phyloP scores from a whole-genome alignment of 305 asterid genomes.

The Caryopteris hybrid region DNA sequence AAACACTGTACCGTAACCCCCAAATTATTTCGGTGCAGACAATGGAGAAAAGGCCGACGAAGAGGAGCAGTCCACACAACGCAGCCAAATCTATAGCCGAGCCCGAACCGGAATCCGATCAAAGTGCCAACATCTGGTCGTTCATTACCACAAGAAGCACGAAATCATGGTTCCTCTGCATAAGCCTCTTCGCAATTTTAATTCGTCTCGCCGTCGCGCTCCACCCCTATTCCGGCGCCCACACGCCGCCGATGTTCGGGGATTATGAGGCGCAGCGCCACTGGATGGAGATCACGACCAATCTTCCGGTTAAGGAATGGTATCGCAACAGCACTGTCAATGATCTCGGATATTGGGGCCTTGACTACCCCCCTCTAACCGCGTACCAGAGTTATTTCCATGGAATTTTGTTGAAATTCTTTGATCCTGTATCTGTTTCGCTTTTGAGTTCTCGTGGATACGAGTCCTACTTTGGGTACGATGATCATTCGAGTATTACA shows the following conservation, averaged over 20 bases:
- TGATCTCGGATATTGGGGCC: constrained; percentile 89
- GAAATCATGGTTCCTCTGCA: constrained; percentile 50
- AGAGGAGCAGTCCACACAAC: constrained; percentile 24
- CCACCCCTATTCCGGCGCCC: constrained; percentile 91
- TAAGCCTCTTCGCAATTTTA: constrained; percentile 68
- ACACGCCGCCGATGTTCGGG: constrained; percentile 78
- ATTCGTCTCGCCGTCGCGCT: constrained; percentile 70
- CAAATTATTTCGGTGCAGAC: constrained; percentile 8
- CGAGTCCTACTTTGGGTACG: constrained; percentile 87
- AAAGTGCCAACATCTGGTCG: constrained; percentile 37
- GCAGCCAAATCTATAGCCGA: constrained; percentile 15
- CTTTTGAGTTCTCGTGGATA: constrained; percentile 69
- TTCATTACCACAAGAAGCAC: constrained; percentile 49
- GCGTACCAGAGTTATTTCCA: constrained; percentile 90
- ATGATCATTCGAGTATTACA: background rate
- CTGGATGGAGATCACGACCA: constrained; percentile 95
- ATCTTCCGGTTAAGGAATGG: constrained; percentile 80
- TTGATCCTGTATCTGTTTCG: constrained; percentile 69
- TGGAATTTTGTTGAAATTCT: constrained; percentile 47
- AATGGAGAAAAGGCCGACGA: constrained; percentile 41
- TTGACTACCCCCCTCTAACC: constrained; percentile 92
- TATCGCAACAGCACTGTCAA: constrained; percentile 65
- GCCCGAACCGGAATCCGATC: constrained; percentile 19
- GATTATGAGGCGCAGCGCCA: constrained; percentile 99
- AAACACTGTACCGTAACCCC: background rate